A percentile compares a stretch with the other conserved stretches of the same genome.
Evolutionary conservation across 2,329 filamentous ascomycete genomes (phyloP).

Genomic region (Cordyceps militaris): DNA sequence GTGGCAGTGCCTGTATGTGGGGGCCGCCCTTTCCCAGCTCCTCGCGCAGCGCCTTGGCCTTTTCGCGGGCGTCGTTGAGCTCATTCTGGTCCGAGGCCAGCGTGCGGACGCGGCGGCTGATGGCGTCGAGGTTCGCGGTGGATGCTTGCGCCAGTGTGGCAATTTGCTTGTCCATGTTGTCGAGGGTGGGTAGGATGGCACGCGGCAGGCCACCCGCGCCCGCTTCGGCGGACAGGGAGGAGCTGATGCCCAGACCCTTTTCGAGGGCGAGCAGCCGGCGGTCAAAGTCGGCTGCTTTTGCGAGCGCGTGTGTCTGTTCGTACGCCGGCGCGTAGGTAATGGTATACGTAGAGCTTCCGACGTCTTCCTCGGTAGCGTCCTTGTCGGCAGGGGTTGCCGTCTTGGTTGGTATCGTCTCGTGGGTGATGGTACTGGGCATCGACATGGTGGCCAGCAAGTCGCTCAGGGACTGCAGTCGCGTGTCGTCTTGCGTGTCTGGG

Average conservation of each 20-base stretch:
- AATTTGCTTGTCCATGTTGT: constrained; percentile 74
- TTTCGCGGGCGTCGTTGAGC: constrained; percentile 57
- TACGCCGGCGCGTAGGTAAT: constrained; percentile 58
- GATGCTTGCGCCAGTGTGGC: constrained; percentile 66
- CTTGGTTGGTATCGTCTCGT: background rate
- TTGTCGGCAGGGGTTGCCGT: constrained; percentile 15
- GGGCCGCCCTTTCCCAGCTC: constrained; percentile 42
- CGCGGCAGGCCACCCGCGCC: constrained; percentile 49
- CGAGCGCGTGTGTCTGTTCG: constrained; percentile 63
- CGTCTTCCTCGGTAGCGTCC: constrained; percentile 15
- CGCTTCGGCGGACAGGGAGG: constrained; percentile 57
- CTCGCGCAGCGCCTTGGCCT: constrained; percentile 56
- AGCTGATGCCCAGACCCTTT: constrained; percentile 70
- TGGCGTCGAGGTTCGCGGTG: constrained; percentile 64
- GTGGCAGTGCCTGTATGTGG: background rate
- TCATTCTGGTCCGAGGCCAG: constrained; percentile 66
- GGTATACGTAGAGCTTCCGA: constrained; percentile 47
- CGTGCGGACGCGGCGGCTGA: constrained; percentile 62
- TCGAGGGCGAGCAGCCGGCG: constrained; percentile 72
- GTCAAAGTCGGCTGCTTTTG: constrained; percentile 83
- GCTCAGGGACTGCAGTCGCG: constrained; percentile 57
- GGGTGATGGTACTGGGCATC: constrained; percentile 20
- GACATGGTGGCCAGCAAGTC: constrained; percentile 62
- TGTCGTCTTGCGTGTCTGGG: constrained; percentile 29
- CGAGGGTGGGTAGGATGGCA: constrained; percentile 76